Conservation (phyloP, 2,329 filamentous ascomycete species). For the Pyrenophora graminea region DNA sequence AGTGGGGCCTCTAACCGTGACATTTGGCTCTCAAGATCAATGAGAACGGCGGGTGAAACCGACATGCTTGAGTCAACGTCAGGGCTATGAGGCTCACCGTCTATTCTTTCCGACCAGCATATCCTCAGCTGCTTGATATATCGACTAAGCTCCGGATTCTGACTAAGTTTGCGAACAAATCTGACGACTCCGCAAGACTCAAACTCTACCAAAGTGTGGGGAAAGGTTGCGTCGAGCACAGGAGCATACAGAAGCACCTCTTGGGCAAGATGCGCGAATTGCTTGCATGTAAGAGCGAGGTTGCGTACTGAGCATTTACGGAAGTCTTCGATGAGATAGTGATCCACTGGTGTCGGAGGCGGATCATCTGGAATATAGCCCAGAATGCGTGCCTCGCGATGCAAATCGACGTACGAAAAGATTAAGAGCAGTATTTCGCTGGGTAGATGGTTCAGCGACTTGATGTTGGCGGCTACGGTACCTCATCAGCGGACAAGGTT, state of each 20-base stretch:
- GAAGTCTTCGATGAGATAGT: conserved; percentile 13
- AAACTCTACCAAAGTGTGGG: background rate
- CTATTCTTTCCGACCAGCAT: background rate
- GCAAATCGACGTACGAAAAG: conserved; percentile 14
- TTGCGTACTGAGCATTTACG: conserved; percentile 5
- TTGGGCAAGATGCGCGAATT: conserved; percentile 13
- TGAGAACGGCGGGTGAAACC: too few species aligned
- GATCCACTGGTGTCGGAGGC: conserved; percentile 6
- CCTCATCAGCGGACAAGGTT: background rate
- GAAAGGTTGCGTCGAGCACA: conserved; percentile 2
- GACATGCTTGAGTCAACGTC: too few species aligned
- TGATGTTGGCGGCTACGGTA: background rate
- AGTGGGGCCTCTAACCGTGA: too few species aligned
- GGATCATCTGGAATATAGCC: conserved; percentile 21
- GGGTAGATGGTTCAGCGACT: conserved; percentile 9
- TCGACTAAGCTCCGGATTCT: conserved; percentile 5
- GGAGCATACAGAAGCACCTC: conserved; percentile 9
- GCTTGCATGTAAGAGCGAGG: conserved; percentile 19
- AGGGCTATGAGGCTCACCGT: too few species aligned
- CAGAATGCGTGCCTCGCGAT: conserved; percentile 10
- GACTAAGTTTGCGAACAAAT: conserved; percentile 6
- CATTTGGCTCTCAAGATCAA: too few species aligned
- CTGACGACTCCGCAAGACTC: background rate
- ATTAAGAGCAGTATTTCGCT: conserved; percentile 19
- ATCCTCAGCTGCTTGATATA: conserved; percentile 16